Conservation (phyloP, 2,329 filamentous ascomycete genomes). For the Cladosporium oxysporum region DNA sequence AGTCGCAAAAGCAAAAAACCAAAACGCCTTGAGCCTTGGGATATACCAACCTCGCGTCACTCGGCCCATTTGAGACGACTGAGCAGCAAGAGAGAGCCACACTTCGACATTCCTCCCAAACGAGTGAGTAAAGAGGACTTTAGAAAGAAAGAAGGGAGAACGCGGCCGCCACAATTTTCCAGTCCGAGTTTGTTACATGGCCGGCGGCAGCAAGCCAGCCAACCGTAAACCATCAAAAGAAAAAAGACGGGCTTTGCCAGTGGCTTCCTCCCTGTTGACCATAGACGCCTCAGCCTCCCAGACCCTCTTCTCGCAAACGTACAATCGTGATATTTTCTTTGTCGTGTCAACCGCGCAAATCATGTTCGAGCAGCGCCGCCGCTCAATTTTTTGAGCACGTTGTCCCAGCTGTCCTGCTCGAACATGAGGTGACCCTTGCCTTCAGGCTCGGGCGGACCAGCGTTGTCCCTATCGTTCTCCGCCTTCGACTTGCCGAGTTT, state of each 20-base stretch:
- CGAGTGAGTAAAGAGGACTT: not conserved
- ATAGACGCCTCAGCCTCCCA: not conserved
- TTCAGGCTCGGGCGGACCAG: slow-evolving; percentile 3
- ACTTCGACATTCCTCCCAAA: not conserved
- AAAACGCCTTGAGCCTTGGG: not conserved
- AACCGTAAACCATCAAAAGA: not conserved
- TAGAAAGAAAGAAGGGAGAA: not conserved
- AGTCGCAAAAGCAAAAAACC: not conserved
- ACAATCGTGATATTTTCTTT: not conserved
- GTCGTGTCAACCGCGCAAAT: not conserved
- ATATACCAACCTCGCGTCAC: not conserved
- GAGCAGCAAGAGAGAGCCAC: not conserved
- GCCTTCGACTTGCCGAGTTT: slow-evolving; percentile 42
- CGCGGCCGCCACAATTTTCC: not conserved
- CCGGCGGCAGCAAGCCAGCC: not conserved
- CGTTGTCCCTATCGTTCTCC: slow-evolving; percentile 14
- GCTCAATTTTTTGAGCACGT: slow-evolving; percentile 29
- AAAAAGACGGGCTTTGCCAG: not conserved
- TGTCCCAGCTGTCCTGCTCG: slow-evolving; percentile 33
- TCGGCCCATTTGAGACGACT: not conserved
- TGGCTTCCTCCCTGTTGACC: not conserved
- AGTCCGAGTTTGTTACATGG: not conserved
- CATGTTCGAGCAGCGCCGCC: not conserved
- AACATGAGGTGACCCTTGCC: slow-evolving; percentile 26
- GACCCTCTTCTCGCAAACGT: not conserved